Base-by-base conservation (phyloP, 2,329 filamentous ascomycete species). In the Hypoxylon sp. region DNA sequence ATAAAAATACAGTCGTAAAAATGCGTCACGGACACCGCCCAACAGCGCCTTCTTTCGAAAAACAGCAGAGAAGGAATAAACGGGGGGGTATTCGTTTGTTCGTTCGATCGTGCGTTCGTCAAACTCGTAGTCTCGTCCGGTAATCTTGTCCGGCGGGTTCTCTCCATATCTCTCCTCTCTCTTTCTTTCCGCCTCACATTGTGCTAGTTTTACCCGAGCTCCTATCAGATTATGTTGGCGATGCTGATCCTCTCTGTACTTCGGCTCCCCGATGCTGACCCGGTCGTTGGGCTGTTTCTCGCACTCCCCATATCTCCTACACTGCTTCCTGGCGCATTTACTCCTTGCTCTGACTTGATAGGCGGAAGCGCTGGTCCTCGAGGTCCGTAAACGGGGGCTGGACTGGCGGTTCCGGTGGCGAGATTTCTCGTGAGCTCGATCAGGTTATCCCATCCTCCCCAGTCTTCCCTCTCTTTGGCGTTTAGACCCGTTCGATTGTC, bases 391-490 rank as follows among this genome's bases (percentile, higher is more conserved):
- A 57, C 62, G 27, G 55, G 52, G 51, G 65, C 53, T 51, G 68
- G 25, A 59, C 63, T 53, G 50, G 60, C 50, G 48, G 65, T 23
- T 42, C 61, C 48, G 71, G 76, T 54, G 70, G 77, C 62, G 23
- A 91, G 70, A 29, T 79, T 75, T 12, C 79, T 75, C 3, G 89
- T 74, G 15, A 82, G 77, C 44, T 79, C 77, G 63, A 94, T 87
- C 9, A 96, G 75, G 55, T 82, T 81, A 15, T 84, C 82, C 92
- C 92, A 97, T 2, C 89, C 90, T 41, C 86, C 84, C 90, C 90
- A 95, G 35, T 89, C 86, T 43, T 79, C 76, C 32, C 76, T 74
- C 59, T 86, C 83, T 7, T 81, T 78, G 16, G 78, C 78, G 0
- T 77, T 80, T 8, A 87, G 70, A 0, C 80, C 76, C 9, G 78